Base-by-base conservation (phyloP, 164 flowering plant species). In the Taxillus chinensis region DNA sequence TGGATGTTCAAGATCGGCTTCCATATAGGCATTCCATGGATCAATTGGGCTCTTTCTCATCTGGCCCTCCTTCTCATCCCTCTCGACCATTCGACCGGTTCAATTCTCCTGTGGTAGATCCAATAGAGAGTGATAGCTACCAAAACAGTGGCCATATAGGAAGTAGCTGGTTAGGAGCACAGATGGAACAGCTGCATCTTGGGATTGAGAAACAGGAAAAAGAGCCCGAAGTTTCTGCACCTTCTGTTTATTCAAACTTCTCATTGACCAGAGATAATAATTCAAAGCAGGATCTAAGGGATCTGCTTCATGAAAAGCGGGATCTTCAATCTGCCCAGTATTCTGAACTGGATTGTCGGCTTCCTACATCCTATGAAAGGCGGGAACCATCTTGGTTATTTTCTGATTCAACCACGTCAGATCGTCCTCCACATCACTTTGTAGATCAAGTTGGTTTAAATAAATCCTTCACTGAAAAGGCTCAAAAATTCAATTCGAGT, bases 261-360 rank as follows among this genome's bases (percentile, higher is more conserved):
- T 59, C 51, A 51, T 59, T 39, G 27, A 15, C 51, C 42, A 42
- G 62, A 43, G 62, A 17, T 57, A 51, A 59, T n/a, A 59, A 59
- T 6, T 59, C 62, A 59, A 59, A 59, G 39, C 49, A 40, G 17
- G 62, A 43, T 43, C n/a, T 59, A 15, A 59, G 46, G 51, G 62
- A 59, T 51, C 5, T 59, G 62, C 62, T 59, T 7, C 62, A 59
- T 8, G 39, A 43, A 59, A 59, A 59, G 27, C 39, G 16, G 50
- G 50, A 39, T 17, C 38, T 17, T 17, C 50, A 59, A 17, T 43
- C 62, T 59, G 11, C 5, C 1, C 39, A 43, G 40, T 59, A 16
- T 11, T 45, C 62, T 13, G 62, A 16, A 8, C 40, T 59, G 14
- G 62, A 59, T 27, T 50, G 62, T 57, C 57, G 7, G 5, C 55